Base-by-base conservation (phyloP, 2,329 filamentous ascomycete genomes). In the Graphilbum fragrans region DNA sequence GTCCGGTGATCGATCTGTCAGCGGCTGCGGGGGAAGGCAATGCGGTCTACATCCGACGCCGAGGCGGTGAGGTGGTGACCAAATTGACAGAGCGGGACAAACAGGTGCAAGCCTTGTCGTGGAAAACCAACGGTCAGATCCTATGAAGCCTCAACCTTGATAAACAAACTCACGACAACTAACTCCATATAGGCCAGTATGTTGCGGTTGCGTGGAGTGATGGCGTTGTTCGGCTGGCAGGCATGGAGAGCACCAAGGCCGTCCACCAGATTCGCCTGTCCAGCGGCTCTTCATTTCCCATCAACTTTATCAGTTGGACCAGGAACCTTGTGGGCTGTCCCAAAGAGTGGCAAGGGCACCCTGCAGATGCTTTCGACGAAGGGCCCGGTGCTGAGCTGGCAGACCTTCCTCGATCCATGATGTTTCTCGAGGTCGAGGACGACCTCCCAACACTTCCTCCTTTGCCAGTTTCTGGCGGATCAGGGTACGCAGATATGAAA, bases 151-250 rank as follows among this genome's bases (percentile, higher is more conserved):
- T 32, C 5, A 40, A 31, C 14, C 33, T 61, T 58, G 58, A 20
- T 10, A 8, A 4, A 35, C 12, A 11, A 1, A 19, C 5, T 25
- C 19, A 8, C 25, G 25, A 14, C 8, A 18, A 6, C 32, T 16
- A 18, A 12, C 11, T 8, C 3, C 11, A 14, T 25, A 12, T 14
- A 82, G 80, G 82, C 9, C 81, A 85, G 47, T 77, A 86, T 34
- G 70, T 95, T 41, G 86, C 86, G 14, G 76, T 92, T 14, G 86
- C 79, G 36, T 94, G 86, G 78, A 86, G 75, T 50, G 86, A 94
- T 63, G 83, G 84, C 22, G 74, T 74, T 7, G 75, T 92, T 18
- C 78, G 86, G 44, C 63, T 94, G 29, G 73, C 90, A 57, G 83
- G 82, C 45, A 64, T 86, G 19, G 86, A 92, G 57, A 88, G 77